Base-by-base conservation (phyloP, 75 land plant genomes). In the Larix kaempferi region DNA sequence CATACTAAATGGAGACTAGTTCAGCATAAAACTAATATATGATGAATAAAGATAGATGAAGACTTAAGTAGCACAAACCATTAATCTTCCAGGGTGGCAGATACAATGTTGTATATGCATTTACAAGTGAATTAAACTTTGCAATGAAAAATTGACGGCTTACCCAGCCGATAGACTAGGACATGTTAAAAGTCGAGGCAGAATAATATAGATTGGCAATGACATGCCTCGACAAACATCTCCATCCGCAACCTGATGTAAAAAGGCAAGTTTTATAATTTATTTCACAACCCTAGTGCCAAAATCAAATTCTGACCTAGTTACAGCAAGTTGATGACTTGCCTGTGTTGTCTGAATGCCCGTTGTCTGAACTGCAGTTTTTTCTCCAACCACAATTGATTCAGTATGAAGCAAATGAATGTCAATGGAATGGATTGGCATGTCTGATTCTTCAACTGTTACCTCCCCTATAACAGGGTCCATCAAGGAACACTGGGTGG, bases 311-410 rank as follows among this genome's bases (percentile, higher is more conserved):
- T 35, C 49, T 59, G 19, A 4, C 54, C 11, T 49, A 62, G 13
- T 63, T 66, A 61, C 13, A 69, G 16, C 2, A 78, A 64, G 65
- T 61, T 41, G 57, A 57, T 27, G 11, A 33, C 80, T 78, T 85
- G 77, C 98, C 88, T 94, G 98, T 12, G 94, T 94, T 57, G 85
- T 89, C 63, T 94, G 98, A 77, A 94, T 82, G 82, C 90, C 84
- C 13, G 93, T 88, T 8, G 83, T 88, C 71, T 92, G 95, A 65
- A 89, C 80, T 33, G 83, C 77, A 76, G 85, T 84, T 74, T 71
- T 88, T 25, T 92, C 95, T 52, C 89, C 90, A 71, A 85, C 80
- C 73, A 88, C 79, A 79, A 94, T 81, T 25, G 98, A 94, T 77
- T 94, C 98, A 29, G 82, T 79, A 21, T 93, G 89, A 16, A 90